Base-by-base conservation (phyloP, 371 early-diverging fungal genomes). In the Coemansia sp. region DNA sequence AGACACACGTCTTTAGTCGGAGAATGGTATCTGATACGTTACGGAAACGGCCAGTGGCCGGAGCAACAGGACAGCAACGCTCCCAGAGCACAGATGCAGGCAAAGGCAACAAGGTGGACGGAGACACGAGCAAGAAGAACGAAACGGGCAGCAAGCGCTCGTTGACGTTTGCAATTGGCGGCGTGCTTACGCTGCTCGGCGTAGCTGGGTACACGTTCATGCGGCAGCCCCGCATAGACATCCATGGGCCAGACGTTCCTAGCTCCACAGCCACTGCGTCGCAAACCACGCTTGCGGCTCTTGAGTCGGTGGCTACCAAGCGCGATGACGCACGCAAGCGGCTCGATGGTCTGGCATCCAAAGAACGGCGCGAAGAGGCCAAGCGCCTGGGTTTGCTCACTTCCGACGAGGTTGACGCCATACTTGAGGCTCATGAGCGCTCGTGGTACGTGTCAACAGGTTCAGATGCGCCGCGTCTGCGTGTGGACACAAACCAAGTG, bases 401-500 rank as follows among this genome's bases (percentile, higher is more conserved):
- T 8, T 61, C 52, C 4, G 66, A 67, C 6, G 76, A 76, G 41
- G 76, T 76, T 3, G 52, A 67, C 13, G 76, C 73, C 2, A 36
- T 76, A 24, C 65, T 76, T 58, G 58, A 55, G 9, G 69, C 61
- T 2, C 63, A 76, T 11, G 76, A 76, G 23, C 58, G 36, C 29
- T 52, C 74, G 40, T 76, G 73, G 71, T 23, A 21, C n/a, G 46
- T 32, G 15, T 54, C 67, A 15, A 19, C n/a, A 9, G 39, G 23
- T 32, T 13, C 41, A 2, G 39, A 26, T n/a, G 17, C 44, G 7
- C 24, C 23, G 3, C 28, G 44, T 0, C 40, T 76, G 29, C 76
- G 65, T 1, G 74, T 80, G 24, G 71, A 81, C 40, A 73, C 81
- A 0, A 86, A 86, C 67, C 86, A 86, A 65, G 76, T 87, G 11